These are phyloP conservation scores for Yamadazyma sp. DNA, from an alignment of 1,139 yeast genomes.

Conservation along the genomic window DNA sequence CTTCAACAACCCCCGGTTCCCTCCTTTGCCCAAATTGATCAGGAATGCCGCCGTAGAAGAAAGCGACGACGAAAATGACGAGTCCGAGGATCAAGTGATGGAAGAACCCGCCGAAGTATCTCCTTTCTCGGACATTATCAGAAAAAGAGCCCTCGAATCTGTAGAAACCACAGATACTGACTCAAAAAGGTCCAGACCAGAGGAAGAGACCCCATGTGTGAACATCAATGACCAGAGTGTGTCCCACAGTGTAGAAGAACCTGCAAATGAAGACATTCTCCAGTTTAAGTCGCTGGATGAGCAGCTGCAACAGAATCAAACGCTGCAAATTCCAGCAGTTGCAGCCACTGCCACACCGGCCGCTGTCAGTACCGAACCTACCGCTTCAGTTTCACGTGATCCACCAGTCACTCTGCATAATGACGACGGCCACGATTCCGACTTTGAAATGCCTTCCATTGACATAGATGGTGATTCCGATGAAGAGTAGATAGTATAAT, in stretches of 20 bases:
- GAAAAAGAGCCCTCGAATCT: conserved; percentile 17
- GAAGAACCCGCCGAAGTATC: conserved; percentile 10
- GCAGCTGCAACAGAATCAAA: conserved; percentile 5
- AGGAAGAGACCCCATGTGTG: conserved; percentile 3
- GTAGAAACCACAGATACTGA: neutral
- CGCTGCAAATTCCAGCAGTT: neutral
- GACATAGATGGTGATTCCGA: conserved; percentile 41
- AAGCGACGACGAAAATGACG: neutral
- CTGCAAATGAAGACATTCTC: conserved; percentile 7
- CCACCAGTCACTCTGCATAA: neutral
- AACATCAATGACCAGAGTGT: conserved; percentile 5
- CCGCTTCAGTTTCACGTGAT: neutral
- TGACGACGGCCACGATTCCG: conserved; percentile 34
- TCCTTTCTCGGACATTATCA: conserved; percentile 13
- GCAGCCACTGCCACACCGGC: neutral
- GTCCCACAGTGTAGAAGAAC: conserved; percentile 14
- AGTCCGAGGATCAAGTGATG: conserved; percentile 17
- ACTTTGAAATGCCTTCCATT: conserved; percentile 60
- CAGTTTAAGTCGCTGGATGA: conserved; percentile 7
- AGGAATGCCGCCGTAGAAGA: conserved; percentile 16
- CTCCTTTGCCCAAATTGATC: conserved; percentile 51
- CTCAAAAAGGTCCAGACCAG: conserved; percentile 7
- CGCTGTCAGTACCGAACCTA: neutral
- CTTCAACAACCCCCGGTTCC: conserved; percentile 76
- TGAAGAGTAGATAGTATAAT: conserved; percentile 15